A percentile compares a stretch with the other conserved stretches of the same genome.
These are phyloP conservation scores for Ceratobasidium sp. DNA, from an alignment of 1,284 basidiomycete species.

Conservation along the genomic window DNA sequence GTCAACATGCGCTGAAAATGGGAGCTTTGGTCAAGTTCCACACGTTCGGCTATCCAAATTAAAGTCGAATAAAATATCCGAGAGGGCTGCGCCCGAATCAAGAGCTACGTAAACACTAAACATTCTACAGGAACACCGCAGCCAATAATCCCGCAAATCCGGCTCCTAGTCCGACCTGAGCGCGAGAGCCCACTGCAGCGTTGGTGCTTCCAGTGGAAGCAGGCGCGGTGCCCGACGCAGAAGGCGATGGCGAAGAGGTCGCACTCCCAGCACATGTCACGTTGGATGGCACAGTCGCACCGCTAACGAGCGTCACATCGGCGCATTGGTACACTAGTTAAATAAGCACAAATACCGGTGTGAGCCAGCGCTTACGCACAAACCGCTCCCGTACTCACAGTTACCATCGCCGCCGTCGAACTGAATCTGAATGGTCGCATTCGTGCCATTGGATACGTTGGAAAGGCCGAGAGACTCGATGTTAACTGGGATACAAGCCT, in stretches of 20 bases:
- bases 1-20: background rate
- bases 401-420: conserved; percentile 71
- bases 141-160: conserved; percentile 31
- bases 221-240: conserved; percentile 21
- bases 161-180: conserved; percentile 6
- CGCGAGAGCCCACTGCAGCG: conserved; percentile 6
- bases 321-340: conserved; percentile 60
- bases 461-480: conserved; percentile 59
- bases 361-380: conserved; percentile 34
- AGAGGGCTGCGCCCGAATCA: too few relatives aligned
- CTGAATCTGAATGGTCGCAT: conserved; percentile 67
- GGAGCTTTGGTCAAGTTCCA: background rate
- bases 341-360: conserved; percentile 1
- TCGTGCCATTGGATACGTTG: conserved; percentile 61
- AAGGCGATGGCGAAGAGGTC: background rate
- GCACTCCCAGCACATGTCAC: conserved; percentile 51
- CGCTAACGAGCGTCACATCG: conserved; percentile 68
- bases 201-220: conserved; percentile 14
- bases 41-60: background rate
- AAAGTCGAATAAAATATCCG: conserved; percentile 6
- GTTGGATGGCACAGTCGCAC: conserved; percentile 55
- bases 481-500: conserved; percentile 67
- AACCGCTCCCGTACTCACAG: conserved; percentile 22
- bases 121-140: conserved; percentile 23
- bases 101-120: background rate